Evolutionary conservation across 768 basidiomycete species (phyloP).

Genomic region (Xerocomellus chrysenteron): DNA sequence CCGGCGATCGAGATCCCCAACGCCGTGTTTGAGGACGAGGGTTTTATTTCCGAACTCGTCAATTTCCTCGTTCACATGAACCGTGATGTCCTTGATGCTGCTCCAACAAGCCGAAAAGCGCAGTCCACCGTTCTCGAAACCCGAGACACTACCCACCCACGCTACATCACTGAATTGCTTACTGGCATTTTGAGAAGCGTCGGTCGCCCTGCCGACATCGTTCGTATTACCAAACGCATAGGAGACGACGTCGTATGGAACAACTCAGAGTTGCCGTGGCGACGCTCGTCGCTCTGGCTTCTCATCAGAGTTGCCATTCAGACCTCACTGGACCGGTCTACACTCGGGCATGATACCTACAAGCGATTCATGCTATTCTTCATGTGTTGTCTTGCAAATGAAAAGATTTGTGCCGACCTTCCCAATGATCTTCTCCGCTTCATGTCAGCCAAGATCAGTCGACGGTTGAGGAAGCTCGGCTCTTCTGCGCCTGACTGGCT

Average conservation of each 20-base stretch:
- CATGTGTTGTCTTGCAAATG: conserved; percentile 16
- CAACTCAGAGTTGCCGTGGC: conserved; percentile 42
- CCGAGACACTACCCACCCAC: conserved; percentile 43
- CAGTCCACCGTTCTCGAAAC: conserved; percentile 34
- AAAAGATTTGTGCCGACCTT: background rate
- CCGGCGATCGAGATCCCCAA: conserved; percentile 41
- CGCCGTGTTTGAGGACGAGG: conserved; percentile 22
- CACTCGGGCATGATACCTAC: conserved; percentile 20
- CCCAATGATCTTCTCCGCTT: conserved; percentile 36
- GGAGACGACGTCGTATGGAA: conserved; percentile 48
- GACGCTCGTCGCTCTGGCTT: conserved; percentile 52
- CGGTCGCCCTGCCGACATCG: conserved; percentile 29
- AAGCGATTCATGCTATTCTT: conserved; percentile 37
- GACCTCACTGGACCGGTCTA: conserved; percentile 30
- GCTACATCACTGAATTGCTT: conserved; percentile 50
- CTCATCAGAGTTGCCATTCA: conserved; percentile 47
- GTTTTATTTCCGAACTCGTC: conserved; percentile 37
- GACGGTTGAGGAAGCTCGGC: conserved; percentile 39
- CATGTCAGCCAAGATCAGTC: conserved; percentile 38
- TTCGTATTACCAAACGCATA: conserved; percentile 41
- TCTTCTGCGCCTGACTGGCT: conserved; percentile 17
- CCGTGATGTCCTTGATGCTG: conserved; percentile 33
- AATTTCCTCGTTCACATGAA: conserved; percentile 39
- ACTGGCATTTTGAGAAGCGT: conserved; percentile 44
- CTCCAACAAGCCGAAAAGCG: conserved; percentile 39